Evolutionary conservation across 257 asterid genomes (phyloP), one percentile per base, ranked within the genome.

Genomic region (Penstemon barbatus): DNA sequence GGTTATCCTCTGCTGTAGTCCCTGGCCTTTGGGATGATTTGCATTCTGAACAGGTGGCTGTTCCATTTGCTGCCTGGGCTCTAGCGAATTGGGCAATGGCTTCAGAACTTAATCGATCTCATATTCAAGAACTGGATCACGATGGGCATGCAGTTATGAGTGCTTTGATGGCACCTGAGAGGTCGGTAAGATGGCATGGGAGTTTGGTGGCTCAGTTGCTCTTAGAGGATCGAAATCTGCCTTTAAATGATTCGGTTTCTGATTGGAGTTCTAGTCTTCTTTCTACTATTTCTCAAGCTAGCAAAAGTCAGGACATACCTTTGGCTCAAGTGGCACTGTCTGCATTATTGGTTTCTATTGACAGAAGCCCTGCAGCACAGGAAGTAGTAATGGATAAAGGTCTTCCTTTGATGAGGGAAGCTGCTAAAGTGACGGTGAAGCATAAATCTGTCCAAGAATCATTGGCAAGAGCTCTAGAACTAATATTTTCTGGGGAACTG

Each of bases 21-120:
- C 97, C 99, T 72, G 99, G 99, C 53, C 96, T 94, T 65, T 94
- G 99, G 99, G 99, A 94, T 85, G 99, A 94, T 86, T 85, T 94
- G 82, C 87, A 94, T 73, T 94, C 87, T 66, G 93, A 91, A 73
- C 97, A 91, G 68, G 96, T 94, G 36, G 97, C 97, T 4, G 96
- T 94, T 63, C 99, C 97, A 7, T 94, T 94, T 78, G 97, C 99
- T 79, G 94, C 99, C 39, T 94, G 99, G 99, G 99, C 99, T 46
- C 85, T 94, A 70, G 97, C 97, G 41, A 94, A 87, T 74, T 94
- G 99, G 99, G 99, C 99, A 61, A 89, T 85, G 95, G 96, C 96
- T 73, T 91, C 99, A 52, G 96, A 87, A 80, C 78, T 73, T 61
- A 94, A 94, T 81, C 85, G 99, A 65, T 77, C 82, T 66, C 97